Conservation (phyloP, 106 monocot genomes). For the Cymbidium sinense region DNA sequence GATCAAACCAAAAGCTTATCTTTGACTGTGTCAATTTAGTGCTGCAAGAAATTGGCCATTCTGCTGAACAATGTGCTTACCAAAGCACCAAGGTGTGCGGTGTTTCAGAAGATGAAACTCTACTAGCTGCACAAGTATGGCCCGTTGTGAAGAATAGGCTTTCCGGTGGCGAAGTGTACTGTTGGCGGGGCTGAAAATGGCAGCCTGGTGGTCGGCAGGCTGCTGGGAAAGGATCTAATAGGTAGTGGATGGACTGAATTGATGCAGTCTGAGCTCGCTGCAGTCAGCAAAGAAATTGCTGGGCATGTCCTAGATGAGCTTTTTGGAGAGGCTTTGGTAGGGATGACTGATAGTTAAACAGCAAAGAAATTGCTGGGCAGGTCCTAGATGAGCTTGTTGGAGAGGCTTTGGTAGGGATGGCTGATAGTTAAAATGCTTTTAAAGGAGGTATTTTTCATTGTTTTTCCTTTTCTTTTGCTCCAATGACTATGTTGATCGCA, state of each 20-base stretch:
- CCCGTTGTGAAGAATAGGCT: conserved; percentile 13
- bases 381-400: conserved; percentile 45
- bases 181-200: conserved; percentile 11
- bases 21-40: conserved; percentile 48
- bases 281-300: conserved; percentile 29
- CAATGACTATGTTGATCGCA: background rate
- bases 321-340: conserved; percentile 31
- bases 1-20: conserved; percentile 40
- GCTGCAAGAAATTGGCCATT: conserved; percentile 20
- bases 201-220: conserved; percentile 18
- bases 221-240: conserved; percentile 36
- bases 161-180: background rate
- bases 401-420: conserved; percentile 28
- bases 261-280: conserved; percentile 21
- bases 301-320: conserved; percentile 40
- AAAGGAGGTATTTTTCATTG: background rate
- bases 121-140: conserved; percentile 20
- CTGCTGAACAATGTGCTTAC: background rate
- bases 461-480: background rate
- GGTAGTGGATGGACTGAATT: conserved; percentile 28
- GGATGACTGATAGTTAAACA: conserved; percentile 5
- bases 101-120: background rate
- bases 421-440: background rate
- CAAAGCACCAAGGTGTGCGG: background rate
- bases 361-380: conserved; percentile 28